A percentile compares a stretch with the other conserved stretches of the same genome.
Evolutionary conservation across 2,329 filamentous ascomycete species (phyloP).

Genomic region (Coleophoma cylindrospora): DNA sequence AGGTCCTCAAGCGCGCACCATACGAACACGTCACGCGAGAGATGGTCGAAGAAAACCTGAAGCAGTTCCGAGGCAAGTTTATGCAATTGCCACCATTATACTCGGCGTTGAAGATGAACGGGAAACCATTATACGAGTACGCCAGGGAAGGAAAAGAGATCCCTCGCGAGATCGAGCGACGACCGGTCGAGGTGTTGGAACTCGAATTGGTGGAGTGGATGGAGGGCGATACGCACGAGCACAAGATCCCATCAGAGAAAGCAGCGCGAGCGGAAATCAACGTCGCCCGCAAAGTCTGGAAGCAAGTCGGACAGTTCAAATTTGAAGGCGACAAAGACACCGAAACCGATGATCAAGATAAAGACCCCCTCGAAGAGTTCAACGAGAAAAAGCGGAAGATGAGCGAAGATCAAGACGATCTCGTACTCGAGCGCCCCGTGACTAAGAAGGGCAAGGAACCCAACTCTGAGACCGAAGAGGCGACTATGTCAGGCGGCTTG

Average conservation of each 20-base stretch:
- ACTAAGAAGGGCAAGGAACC: conserved; percentile 17
- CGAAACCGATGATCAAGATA: conserved; percentile 17
- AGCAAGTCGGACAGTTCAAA: conserved; percentile 32
- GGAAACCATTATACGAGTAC: conserved; percentile 94
- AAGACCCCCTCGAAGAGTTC: conserved; percentile 30
- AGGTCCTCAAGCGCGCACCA: conserved; percentile 68
- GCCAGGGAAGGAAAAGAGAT: conserved; percentile 84
- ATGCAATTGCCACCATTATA: conserved; percentile 90
- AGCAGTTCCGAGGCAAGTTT: conserved; percentile 73
- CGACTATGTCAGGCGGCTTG: conserved; percentile 26
- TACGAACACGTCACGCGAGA: conserved; percentile 80
- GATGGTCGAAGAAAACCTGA: conserved; percentile 71
- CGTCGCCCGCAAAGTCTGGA: conserved; percentile 68
- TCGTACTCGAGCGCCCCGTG: conserved; percentile 19
- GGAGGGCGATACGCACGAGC: conserved; percentile 75
- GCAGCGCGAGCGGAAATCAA: conserved; percentile 70
- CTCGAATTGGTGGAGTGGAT: conserved; percentile 81
- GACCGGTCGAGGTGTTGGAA: conserved; percentile 72
- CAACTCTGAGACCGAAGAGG: conserved; percentile 7
- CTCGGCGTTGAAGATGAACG: conserved; percentile 87
- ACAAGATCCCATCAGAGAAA: conserved; percentile 75
- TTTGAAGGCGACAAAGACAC: not conserved
- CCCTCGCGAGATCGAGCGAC: conserved; percentile 75
- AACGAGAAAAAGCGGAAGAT: conserved; percentile 24
- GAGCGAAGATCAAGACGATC: conserved; percentile 23